A percentile compares a stretch with the other conserved stretches of the same genome.
Conservation (phyloP, 768 basidiomycete species). For the Xerocomus brunneocitrinus region DNA sequence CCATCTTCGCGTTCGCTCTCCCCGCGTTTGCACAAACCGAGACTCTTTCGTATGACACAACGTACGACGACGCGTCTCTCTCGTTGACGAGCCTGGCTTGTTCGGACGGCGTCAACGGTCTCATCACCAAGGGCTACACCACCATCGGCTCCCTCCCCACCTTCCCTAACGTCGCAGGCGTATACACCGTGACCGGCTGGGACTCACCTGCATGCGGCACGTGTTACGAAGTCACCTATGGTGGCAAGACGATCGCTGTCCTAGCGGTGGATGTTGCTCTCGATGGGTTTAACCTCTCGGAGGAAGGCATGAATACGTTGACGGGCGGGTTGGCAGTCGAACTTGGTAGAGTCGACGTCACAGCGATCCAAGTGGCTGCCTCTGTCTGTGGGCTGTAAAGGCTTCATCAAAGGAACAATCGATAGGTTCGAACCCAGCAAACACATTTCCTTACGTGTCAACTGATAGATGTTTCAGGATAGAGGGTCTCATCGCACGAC, state of each 20-base stretch:
- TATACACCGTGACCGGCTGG: slow-evolving; percentile 28
- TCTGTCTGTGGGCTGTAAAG: slow-evolving; percentile 43
- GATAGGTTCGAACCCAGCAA: background rate
- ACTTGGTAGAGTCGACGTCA: slow-evolving; percentile 46
- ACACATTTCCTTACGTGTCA: background rate
- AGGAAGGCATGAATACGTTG: slow-evolving; percentile 51
- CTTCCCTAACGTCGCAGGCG: slow-evolving; percentile 34
- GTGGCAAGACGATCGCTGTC: slow-evolving; percentile 12
- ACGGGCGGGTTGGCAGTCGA: slow-evolving; percentile 44
- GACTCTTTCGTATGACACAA: slow-evolving; percentile 29
- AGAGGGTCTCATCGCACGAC: background rate
- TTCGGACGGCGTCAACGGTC: slow-evolving; percentile 31
- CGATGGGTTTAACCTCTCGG: slow-evolving; percentile 45
- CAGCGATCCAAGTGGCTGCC: slow-evolving; percentile 37
- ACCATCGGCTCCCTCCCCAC: slow-evolving; percentile 30
- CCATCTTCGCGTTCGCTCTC: slow-evolving; percentile 13
- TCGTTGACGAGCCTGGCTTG: slow-evolving; percentile 26
- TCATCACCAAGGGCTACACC: slow-evolving; percentile 28
- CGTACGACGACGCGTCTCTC: slow-evolving; percentile 25
- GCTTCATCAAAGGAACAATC: too few relatives aligned
- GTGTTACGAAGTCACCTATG: slow-evolving; percentile 31
- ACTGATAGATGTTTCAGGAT: slow-evolving; percentile 1
- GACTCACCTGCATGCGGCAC: slow-evolving; percentile 30
- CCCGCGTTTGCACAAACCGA: slow-evolving; percentile 13
- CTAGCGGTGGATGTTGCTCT: slow-evolving; percentile 28